A percentile compares a stretch with the other conserved stretches of the same genome.
phyloP scores from a whole-genome alignment of 371 early-diverging fungal species.

The Batrachochytrium dendrobatidis region DNA sequence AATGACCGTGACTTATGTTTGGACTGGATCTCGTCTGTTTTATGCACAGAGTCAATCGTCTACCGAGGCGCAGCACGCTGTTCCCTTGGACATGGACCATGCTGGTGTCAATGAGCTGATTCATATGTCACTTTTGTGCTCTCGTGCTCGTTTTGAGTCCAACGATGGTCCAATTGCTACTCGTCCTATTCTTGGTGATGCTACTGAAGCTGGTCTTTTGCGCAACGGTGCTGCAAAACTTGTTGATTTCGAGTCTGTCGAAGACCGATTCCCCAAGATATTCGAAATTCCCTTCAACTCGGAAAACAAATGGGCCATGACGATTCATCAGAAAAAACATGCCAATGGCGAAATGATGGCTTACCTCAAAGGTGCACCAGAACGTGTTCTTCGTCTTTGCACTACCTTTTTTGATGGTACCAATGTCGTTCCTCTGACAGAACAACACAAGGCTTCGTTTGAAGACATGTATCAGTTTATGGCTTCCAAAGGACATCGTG shows the following conservation, averaged over 20 bases:
- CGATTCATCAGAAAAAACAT: constrained; percentile 68
- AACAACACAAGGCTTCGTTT: constrained; percentile 53
- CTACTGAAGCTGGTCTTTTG: constrained; percentile 85
- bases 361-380: constrained; percentile 91
- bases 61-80: neutral
- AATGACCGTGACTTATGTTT: constrained; percentile 87
- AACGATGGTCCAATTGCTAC: constrained; percentile 68
- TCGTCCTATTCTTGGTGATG: constrained; percentile 69
- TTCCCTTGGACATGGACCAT: neutral
- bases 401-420: constrained; percentile 48
- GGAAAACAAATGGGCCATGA: constrained; percentile 88
- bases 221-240: constrained; percentile 47
- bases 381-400: constrained; percentile 78
- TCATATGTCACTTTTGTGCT: constrained; percentile 65
- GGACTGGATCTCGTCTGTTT: constrained; percentile 51
- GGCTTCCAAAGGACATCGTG: constrained; percentile 90
- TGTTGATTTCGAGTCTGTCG: neutral
- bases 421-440: constrained; percentile 46
- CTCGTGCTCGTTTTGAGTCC: constrained; percentile 52
- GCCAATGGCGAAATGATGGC: constrained; percentile 59
- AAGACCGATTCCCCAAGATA: constrained; percentile 67
- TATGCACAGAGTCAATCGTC: neutral
- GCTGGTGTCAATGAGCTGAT: constrained; percentile 31
- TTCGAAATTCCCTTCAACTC: constrained; percentile 96
- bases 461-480: constrained; percentile 69